phyloP scores from a whole-genome alignment of 495 filamentous ascomycete genomes.

The Lasiosphaeris hirsuta region DNA sequence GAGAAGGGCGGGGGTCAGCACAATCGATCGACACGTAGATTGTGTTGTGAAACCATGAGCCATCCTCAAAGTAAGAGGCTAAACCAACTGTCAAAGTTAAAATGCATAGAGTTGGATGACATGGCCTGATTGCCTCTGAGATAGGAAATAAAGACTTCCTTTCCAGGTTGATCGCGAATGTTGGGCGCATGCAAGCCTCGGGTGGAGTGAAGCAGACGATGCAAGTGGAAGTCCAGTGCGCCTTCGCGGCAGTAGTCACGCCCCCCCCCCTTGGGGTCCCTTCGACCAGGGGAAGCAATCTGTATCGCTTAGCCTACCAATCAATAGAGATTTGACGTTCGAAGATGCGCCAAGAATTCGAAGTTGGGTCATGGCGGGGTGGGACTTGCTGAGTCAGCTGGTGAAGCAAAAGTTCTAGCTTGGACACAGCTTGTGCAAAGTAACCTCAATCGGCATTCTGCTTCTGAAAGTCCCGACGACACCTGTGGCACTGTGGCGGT shows the following conservation, averaged over 20 bases:
- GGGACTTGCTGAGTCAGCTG: constrained; percentile 16
- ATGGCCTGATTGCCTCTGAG: not conserved
- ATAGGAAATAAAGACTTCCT: too few relatives aligned
- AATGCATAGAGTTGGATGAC: not conserved
- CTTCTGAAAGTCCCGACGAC: constrained; percentile 8
- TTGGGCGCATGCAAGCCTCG: too few relatives aligned
- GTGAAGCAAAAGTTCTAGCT: constrained; percentile 4
- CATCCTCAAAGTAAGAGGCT: not conserved
- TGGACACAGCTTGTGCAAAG: not conserved
- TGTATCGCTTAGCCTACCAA: constrained; percentile 21
- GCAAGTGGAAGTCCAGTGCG: too few relatives aligned
- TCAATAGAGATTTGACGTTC: constrained; percentile 25
- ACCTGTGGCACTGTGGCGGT: constrained; percentile 17
- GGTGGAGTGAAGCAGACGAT: too few relatives aligned
- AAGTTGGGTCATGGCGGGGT: constrained; percentile 16
- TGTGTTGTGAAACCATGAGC: not conserved
- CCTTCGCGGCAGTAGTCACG: not conserved
- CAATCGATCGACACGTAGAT: not conserved
- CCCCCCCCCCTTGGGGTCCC: not conserved
- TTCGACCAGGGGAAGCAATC: not conserved
- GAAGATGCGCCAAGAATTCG: constrained; percentile 12
- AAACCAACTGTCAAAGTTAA: not conserved
- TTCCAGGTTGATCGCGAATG: too few relatives aligned
- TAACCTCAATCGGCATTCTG: constrained; percentile 12
- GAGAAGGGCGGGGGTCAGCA: not conserved